These are phyloP conservation scores for Amylocarpus encephaloides DNA, from an alignment of 2,329 filamentous ascomycete genomes.

Conservation along the genomic window DNA sequence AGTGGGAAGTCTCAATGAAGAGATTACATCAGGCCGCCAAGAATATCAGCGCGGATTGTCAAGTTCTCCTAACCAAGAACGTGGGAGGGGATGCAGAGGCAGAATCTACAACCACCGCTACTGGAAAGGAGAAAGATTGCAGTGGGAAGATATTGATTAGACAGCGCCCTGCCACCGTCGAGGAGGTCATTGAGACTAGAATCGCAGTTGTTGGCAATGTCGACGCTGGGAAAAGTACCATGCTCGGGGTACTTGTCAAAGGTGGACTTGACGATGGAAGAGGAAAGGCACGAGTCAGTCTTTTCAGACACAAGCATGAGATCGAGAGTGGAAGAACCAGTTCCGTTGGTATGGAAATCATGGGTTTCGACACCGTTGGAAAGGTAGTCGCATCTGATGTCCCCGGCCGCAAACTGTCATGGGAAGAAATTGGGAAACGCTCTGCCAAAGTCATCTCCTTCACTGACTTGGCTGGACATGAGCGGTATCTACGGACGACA, in stretches of 20 bases:
- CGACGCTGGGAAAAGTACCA: slow-evolving; percentile 93
- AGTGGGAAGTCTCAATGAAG: slow-evolving; percentile 69
- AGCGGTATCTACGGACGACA: slow-evolving; percentile 89
- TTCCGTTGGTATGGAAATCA: slow-evolving; percentile 97
- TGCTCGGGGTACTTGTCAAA: slow-evolving; percentile 93
- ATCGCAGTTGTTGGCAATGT: slow-evolving; percentile 98
- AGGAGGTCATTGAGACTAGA: slow-evolving; percentile 89
- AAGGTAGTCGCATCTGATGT: slow-evolving; percentile 75
- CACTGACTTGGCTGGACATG: slow-evolving; percentile 90
- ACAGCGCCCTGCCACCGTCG: slow-evolving; percentile 63
- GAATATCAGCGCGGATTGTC: slow-evolving; percentile 64
- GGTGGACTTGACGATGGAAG: slow-evolving; percentile 91
- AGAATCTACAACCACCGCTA: slow-evolving; percentile 36
- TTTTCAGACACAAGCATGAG: slow-evolving; percentile 97
- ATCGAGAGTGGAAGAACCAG: slow-evolving; percentile 92
- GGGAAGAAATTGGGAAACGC: slow-evolving; percentile 95
- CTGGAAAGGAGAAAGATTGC: slow-evolving; percentile 63
- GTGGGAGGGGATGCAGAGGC: slow-evolving; percentile 68
- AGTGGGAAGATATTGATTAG: slow-evolving; percentile 85
- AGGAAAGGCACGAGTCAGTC: slow-evolving; percentile 86
- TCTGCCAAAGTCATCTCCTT: slow-evolving; percentile 97
- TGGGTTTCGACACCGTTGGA: slow-evolving; percentile 88
- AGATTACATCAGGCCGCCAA: slow-evolving; percentile 61
- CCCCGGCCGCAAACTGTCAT: slow-evolving; percentile 80
- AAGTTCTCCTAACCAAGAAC: slow-evolving; percentile 82